phyloP scores from a whole-genome alignment of 192 early-diverging fungal species.

The Podila epigama region DNA sequence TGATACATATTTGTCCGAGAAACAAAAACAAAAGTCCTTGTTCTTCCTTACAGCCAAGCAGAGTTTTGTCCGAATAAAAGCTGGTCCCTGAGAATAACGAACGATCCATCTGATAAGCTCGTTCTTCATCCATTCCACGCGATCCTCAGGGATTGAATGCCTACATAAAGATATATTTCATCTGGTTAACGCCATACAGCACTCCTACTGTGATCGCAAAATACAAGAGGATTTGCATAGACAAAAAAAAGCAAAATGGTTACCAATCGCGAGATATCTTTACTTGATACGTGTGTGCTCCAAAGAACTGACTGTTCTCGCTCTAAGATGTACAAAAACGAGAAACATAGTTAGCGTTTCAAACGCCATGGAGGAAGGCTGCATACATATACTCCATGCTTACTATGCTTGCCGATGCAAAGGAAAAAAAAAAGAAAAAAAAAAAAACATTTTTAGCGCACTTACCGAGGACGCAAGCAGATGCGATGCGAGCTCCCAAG shows the following conservation, averaged over 20 bases:
- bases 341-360: no score
- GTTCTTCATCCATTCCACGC: slow-evolving; percentile 59
- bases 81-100: slow-evolving; percentile 51
- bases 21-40: no score
- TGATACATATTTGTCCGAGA: no score
- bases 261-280: slow-evolving; percentile 67
- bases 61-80: slow-evolving; percentile 59
- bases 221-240: no score
- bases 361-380: no score
- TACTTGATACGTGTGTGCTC: slow-evolving; percentile 65
- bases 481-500: slow-evolving; percentile 65
- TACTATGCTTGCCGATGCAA: no score
- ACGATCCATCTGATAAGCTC: slow-evolving; percentile 58
- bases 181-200: no score
- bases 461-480: slow-evolving; percentile 55
- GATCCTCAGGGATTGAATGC: slow-evolving; percentile 58
- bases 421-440: not conserved
- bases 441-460: no score
- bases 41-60: slow-evolving; percentile 58
- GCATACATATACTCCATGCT: no score
- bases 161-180: no score
- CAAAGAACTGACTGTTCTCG: slow-evolving; percentile 63
- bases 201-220: no score
- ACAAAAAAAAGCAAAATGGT: not conserved
- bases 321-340: slow-evolving; percentile 10